Evolutionary conservation across 495 filamentous ascomycete species (phyloP).

Genomic region (Cladorrhinum samala): DNA sequence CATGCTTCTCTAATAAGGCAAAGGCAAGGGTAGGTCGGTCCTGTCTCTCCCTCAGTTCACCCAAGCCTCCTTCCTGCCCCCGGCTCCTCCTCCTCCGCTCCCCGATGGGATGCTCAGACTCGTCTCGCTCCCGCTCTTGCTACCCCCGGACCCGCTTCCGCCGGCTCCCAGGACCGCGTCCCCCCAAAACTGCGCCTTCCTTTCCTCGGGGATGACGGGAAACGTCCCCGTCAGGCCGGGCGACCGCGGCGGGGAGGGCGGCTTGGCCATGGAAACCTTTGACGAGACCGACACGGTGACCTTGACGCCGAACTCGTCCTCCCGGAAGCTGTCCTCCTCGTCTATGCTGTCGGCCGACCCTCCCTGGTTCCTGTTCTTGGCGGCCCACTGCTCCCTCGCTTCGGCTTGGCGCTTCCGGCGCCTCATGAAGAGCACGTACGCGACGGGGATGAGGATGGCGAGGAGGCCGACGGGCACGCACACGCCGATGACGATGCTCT

Average conservation of each 20-base stretch:
- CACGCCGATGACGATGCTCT: slow-evolving; percentile 11
- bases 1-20: too few relatives aligned
- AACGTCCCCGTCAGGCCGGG: neutral
- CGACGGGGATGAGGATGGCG: neutral
- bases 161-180: too few relatives aligned
- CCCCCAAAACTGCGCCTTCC: too few relatives aligned
- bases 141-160: too few relatives aligned
- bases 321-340: slow-evolving; percentile 4
- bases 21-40: too few relatives aligned
- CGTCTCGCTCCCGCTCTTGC: neutral
- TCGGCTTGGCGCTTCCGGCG: neutral
- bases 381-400: too few relatives aligned
- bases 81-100: too few relatives aligned
- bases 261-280: slow-evolving; percentile 4
- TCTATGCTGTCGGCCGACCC: neutral
- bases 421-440: neutral
- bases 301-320: slow-evolving; percentile 12
- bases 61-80: too few relatives aligned
- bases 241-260: neutral
- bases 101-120: too few relatives aligned
- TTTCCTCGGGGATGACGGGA: too few relatives aligned
- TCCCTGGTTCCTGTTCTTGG: neutral
- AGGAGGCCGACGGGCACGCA: slow-evolving; percentile 5
- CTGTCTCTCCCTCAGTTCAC: too few relatives aligned
- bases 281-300: slow-evolving; percentile 9